phyloP scores from a whole-genome alignment of 176 grass and related monocot species.

The Avena eriantha region DNA sequence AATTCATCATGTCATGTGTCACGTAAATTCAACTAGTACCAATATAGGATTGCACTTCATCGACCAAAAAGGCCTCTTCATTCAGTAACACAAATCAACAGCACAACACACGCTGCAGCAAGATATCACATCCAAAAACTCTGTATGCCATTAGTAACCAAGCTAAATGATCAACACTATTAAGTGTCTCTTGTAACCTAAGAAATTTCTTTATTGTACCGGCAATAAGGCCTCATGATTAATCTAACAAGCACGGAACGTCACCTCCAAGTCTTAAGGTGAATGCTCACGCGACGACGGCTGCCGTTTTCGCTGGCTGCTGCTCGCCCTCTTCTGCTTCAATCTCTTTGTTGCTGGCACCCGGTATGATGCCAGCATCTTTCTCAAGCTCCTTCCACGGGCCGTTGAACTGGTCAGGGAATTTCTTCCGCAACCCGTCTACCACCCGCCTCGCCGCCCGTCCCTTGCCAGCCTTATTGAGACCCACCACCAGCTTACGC shows the following conservation, averaged over 20 bases:
- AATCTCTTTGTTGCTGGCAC: neutral
- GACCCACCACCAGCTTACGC: constrained; percentile 41
- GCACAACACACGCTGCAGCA: neutral
- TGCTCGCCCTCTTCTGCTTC: neutral
- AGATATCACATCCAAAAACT: neutral
- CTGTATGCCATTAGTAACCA: neutral
- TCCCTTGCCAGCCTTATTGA: constrained; percentile 48
- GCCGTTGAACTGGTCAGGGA: constrained; percentile 46
- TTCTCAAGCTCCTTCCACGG: constrained; percentile 53
- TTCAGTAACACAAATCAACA: neutral
- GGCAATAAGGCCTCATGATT: neutral
- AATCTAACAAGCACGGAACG: neutral
- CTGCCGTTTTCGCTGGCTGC: neutral
- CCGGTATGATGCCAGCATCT: neutral
- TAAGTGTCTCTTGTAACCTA: neutral
- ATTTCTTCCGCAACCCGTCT: constrained; percentile 54
- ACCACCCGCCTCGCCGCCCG: constrained; percentile 55
- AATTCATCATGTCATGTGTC: neutral
- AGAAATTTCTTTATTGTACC: constrained; percentile 29
- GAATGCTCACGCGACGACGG: constrained; percentile 5
- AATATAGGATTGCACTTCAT: constrained; percentile 7
- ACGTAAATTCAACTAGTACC: neutral
- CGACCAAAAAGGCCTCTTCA: neutral
- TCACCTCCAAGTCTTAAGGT: neutral
- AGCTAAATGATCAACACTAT: constrained; percentile 11